These are phyloP conservation scores for Blastocystis sp. DNA, from an alignment of 352 stramenopile species.

Conservation along the genomic window DNA sequence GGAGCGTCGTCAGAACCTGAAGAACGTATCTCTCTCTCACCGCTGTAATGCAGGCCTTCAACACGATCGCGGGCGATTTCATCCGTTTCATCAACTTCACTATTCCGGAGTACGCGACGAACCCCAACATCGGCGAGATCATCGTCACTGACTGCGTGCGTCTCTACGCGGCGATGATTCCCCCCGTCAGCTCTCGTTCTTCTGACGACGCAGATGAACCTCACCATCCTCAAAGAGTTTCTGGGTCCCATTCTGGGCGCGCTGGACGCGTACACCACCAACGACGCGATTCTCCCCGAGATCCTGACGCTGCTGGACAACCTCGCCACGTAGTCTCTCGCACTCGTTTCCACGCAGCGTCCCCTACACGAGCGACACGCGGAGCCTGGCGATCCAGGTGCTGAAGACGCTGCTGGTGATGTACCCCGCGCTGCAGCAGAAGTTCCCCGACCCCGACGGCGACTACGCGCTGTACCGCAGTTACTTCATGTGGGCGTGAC, in stretches of 20 bases:
- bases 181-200: not conserved
- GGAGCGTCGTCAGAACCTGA: not conserved
- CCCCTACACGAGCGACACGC: not conserved
- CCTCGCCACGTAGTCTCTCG: not conserved
- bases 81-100: slow-evolving; percentile 33
- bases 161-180: not conserved
- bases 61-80: not conserved
- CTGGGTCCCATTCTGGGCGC: not conserved
- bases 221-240: not conserved
- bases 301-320: not conserved
- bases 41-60: slow-evolving; percentile 8
- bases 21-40: not conserved
- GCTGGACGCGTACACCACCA: not conserved
- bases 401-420: not conserved
- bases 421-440: not conserved
- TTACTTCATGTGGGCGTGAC: not conserved
- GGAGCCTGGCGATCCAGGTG: not conserved
- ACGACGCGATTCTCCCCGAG: slow-evolving; percentile 13
- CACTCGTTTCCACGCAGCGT: not conserved
- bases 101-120: not conserved
- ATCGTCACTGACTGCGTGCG: not conserved
- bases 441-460: not conserved
- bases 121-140: not conserved
- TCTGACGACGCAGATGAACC: not conserved
- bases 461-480: not conserved